Evolutionary conservation across 2,329 filamentous ascomycete species (phyloP), one percentile per base, ranked within the genome.

Genomic region (Apiospora saccharicola): DNA sequence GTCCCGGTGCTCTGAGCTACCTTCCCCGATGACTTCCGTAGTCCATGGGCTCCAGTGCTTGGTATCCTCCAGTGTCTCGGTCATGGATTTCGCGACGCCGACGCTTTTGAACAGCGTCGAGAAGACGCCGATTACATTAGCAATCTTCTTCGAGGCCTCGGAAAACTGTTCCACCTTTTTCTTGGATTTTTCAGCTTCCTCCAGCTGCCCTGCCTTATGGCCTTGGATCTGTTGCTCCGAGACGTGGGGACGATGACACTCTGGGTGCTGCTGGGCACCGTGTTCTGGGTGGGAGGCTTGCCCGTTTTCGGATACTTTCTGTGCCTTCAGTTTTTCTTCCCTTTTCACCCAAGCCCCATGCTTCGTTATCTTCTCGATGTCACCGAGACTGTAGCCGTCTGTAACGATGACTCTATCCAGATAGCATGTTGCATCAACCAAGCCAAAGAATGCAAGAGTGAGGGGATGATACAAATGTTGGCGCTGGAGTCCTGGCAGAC

Each of bases 91-190:
- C 1, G 73, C 46, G 8, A 74, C 16, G 30, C 72, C 71, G 37
- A 72, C 68, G n/a, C 72, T 73, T 53, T 74, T 74, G 51, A 72
- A 74, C 0, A 74, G 53, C 7, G 69, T 73, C 10, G 70, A 64
- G 16, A 74, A 73, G 26, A 71, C 24, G 16, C 70, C 68, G 14
- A 74, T 73, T 7, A 71, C 71, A 26, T 22, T 47, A 1, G 73
- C 70, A 24, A 74, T 72, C 1, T 71, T 49, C 30, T 64, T 67
- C 13, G 70, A 73, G 0, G 71, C 61, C n/a, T 49, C 16, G 30
- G 57, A 64, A 37, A 64, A 34, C 4, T 3, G 1, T 8, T 37
- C 19, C 30, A 64, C 34, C 19, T 64, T 34, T 3, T 34, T 22
- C 24, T 47, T 26, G 22, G 22, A 41, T 30, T 22, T 22, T 70